Base-by-base conservation (phyloP, 208 protist species). In the Crithidia sp. region DNA sequence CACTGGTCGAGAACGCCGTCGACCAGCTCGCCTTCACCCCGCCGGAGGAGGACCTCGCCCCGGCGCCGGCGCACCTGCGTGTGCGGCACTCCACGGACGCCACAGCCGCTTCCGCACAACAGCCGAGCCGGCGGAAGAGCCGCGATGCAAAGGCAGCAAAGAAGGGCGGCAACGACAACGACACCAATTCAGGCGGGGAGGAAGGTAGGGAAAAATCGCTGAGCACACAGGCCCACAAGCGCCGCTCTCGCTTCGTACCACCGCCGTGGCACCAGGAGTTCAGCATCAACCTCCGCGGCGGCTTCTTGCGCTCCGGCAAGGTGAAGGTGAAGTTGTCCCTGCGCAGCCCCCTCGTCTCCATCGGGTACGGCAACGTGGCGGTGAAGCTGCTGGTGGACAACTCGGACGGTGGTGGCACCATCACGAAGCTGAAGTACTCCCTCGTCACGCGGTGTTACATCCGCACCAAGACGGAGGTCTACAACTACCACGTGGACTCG, bases 371-470 rank as follows among this genome's bases (percentile, higher is more conserved):
- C 56, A 65, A 67, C 54, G 79, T 80, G 2, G 41, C 55, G 44
- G 65, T 74, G 62, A 74, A 53, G 16, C 59, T 81, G 36, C 62
- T 88, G 14, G 54, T 95, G 43, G 88, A 92, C 70, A 93, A 95
- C 67, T 69, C 76, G 4, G 53, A 88, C 2, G 91, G 91, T 53
- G 41, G 70, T 13, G 53, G 79, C 13, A 63, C 41, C 61, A 89
- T 95, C 50, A 79, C 60, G 36, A 74, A 69, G 37, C 52, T 95
- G 19, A 84, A 70, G 41, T 91, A 87, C 69, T 64, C 69, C 8
- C 58, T 95, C 44, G 67, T 91, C n/a, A 86, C 68, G 14, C 77
- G 76, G n/a, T 67, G 68, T 44, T 61, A 68, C 12, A 81, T 93
- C 64, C 74, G 69, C 17, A 83, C 73, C 44, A 77, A 76, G 45